A percentile compares a stretch with the other conserved stretches of the same genome.
Conservation (phyloP, 495 filamentous ascomycete species). For the Rhizodiscina lignyota region DNA sequence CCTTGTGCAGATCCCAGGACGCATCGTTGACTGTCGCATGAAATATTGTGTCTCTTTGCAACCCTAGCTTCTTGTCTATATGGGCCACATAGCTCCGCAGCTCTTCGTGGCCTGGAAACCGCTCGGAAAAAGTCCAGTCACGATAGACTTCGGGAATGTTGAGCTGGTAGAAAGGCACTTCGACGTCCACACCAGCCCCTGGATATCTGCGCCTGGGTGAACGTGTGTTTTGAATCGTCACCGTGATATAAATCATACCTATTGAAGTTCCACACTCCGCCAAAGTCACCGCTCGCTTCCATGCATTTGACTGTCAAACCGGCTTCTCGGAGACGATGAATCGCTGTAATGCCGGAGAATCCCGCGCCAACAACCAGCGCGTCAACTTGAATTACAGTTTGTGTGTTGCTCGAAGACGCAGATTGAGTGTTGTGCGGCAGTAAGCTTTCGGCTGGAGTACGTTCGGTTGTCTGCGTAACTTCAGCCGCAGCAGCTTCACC, state of each 20-base stretch:
- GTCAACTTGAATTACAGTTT: too few relatives aligned
- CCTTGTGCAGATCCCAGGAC: too few relatives aligned
- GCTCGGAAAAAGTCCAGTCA: constrained; percentile 4
- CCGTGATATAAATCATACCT: background rate
- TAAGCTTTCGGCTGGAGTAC: too few relatives aligned
- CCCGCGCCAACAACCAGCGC: background rate
- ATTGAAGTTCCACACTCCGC: background rate
- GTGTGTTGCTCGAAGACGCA: too few relatives aligned
- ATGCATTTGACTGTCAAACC: background rate
- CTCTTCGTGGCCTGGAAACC: background rate
- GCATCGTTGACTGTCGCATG: constrained; percentile 1
- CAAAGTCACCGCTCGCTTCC: background rate
- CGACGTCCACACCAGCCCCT: constrained; percentile 1
- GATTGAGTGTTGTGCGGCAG: too few relatives aligned
- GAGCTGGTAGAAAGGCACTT: constrained; percentile 9
- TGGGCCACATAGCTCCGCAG: constrained; percentile 1
- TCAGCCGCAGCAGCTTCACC: too few relatives aligned
- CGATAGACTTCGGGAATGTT: constrained; percentile 12
- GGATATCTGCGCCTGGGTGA: background rate
- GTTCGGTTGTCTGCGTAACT: too few relatives aligned
- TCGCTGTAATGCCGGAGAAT: background rate
- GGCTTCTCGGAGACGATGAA: background rate
- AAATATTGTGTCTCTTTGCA: constrained; percentile 2
- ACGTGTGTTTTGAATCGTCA: too few relatives aligned
- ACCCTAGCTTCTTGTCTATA: constrained; percentile 1